Conservation (phyloP, 345 rosid species). For the Salix koriyanagi region DNA sequence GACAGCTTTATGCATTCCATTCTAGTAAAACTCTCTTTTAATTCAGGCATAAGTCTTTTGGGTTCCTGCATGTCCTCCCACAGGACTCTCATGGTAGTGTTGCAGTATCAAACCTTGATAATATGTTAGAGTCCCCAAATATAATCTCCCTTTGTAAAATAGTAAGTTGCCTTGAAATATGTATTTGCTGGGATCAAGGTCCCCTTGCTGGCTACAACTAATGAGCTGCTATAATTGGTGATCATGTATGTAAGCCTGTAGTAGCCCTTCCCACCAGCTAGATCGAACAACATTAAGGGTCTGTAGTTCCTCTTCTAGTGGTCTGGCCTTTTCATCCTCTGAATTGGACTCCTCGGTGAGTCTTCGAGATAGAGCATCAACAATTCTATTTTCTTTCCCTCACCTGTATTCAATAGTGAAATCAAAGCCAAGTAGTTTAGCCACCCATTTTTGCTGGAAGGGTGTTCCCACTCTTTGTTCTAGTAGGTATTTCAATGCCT, state of each 20-base stretch:
- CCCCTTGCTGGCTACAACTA: no score
- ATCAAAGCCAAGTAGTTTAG: not conserved
- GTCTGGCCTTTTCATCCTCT: no score
- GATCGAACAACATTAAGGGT: no score
- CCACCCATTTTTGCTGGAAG: not conserved
- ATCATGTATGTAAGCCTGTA: no score
- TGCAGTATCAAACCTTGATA: no score
- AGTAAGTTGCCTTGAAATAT: no score
- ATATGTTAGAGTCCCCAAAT: no score
- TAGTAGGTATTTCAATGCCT: not conserved
- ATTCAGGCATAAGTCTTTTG: not conserved
- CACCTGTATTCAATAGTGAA: not conserved
- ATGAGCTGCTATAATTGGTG: no score
- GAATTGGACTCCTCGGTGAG: rapidly evolving
- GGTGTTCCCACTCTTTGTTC: not conserved
- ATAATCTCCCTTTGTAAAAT: no score
- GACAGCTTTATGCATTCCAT: not conserved
- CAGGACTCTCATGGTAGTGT: not conserved
- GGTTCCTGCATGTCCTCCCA: not conserved
- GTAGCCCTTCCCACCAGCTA: no score
- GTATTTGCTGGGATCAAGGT: no score
- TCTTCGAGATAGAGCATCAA: not conserved
- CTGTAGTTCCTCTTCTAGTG: no score
- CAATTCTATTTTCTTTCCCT: not conserved
- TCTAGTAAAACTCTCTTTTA: not conserved